A percentile compares a stretch with the other conserved stretches of the same genome.
These are phyloP conservation scores for Fusarium globosum DNA, from an alignment of 2,329 filamentous ascomycete genomes.

Conservation along the genomic window DNA sequence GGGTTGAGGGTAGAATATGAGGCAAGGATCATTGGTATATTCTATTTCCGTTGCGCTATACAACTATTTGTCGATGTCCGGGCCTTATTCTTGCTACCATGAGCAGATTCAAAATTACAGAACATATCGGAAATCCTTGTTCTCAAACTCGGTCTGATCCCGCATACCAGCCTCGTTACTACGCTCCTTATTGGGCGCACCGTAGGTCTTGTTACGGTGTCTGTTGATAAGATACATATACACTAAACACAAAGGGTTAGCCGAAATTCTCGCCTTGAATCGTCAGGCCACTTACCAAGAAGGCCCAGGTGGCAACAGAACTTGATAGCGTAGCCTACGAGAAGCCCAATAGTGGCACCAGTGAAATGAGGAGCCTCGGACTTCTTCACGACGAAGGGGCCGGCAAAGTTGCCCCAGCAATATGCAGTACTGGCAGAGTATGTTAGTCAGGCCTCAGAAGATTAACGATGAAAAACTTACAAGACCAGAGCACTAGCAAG, in stretches of 20 bases:
- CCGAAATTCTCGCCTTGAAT: too few relatives aligned
- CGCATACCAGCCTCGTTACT: conserved; percentile 23
- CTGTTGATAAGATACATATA: conserved; percentile 16
- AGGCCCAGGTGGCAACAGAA: conserved; percentile 5
- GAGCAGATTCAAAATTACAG: neutral
- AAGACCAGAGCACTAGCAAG: conserved; percentile 4
- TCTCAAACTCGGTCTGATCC: conserved; percentile 22
- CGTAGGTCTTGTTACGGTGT: conserved; percentile 13
- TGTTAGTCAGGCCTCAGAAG: neutral
- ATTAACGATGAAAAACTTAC: neutral
- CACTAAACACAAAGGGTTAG: neutral
- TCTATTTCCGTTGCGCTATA: neutral
- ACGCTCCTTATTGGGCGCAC: conserved; percentile 9
- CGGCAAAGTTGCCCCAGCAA: conserved; percentile 11
- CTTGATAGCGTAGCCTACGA: neutral
- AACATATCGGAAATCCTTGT: conserved; percentile 22
- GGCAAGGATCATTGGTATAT: neutral
- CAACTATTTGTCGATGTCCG: neutral
- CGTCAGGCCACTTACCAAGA: neutral
- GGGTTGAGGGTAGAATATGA: too few relatives aligned
- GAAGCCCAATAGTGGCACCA: neutral
- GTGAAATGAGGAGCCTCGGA: conserved; percentile 5
- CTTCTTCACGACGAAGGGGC: conserved; percentile 2
- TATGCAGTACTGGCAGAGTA: neutral
- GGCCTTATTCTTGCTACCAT: too few relatives aligned